Evolutionary conservation across 768 basidiomycete species (phyloP), one percentile per base, ranked within the genome.

Genomic region (Mycena rosella): DNA sequence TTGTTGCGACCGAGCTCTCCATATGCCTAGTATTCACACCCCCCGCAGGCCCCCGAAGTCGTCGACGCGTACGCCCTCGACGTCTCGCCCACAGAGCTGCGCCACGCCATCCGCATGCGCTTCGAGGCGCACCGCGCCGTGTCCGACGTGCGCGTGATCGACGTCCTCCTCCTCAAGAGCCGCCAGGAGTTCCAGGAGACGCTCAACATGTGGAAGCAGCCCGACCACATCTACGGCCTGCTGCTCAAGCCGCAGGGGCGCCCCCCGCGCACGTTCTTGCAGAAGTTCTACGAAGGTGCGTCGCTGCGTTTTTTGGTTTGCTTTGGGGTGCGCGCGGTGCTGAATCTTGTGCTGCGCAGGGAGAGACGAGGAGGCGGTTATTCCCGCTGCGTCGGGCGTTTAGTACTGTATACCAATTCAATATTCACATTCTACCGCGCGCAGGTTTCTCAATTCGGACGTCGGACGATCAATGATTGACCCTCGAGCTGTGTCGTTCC

Each of bases 141-240:
- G 42, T 88, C 90, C 49, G 95, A 99, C 81, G 81, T 87, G 29
- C 88, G 89, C 61, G 89, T 92, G 26, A 89, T 99, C 76, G 96
- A 99, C 77, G 82, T 97, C 49, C 84, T 98, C 73, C 75, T 98
- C 44, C 86, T 92, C 75, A 98, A 98, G 84, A 85, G 88, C 58
- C 84, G 89, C 69, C 92, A 90, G 81, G 96, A 98, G 72, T 94
- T 89, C 75, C 97, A 99, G 84, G 97, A 98, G 85, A 91, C 92
- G 58, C 84, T 98, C 85, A 98, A 98, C 76, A 88, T 87, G 73
- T 98, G 96, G 96, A 96, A 96, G 76, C 92, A 94, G 83, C 86
- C 84, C 47, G 92, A 94, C 67, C 94, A 96, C 75, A 82, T 96
- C 32, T 79, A 90, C 78, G 93, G 93, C 3, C 86, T 93, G 36